These are phyloP conservation scores for Nakazawaea anatomiae DNA, from an alignment of 805 yeast genomes.

Conservation along the genomic window DNA sequence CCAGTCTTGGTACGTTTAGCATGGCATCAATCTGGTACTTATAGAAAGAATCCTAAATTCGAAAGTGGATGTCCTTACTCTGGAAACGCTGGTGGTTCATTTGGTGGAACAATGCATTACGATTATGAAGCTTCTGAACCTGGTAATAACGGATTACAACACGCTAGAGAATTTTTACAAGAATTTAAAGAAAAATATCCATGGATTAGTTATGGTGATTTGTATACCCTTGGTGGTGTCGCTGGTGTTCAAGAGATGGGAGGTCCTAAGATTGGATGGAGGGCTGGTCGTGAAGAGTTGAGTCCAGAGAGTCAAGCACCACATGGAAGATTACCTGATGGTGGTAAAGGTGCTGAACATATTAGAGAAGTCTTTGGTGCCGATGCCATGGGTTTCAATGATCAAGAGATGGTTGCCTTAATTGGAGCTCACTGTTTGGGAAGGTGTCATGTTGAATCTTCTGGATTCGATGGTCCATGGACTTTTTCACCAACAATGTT, in stretches of 20 bases:
- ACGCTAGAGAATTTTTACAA: slow-evolving; percentile 51
- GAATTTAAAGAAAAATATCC: slow-evolving; percentile 53
- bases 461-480: slow-evolving; percentile 90
- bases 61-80: slow-evolving; percentile 19
- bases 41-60: slow-evolving; percentile 29
- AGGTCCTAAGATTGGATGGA: slow-evolving; percentile 60
- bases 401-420: slow-evolving; percentile 39
- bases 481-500: slow-evolving; percentile 73
- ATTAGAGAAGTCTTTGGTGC: slow-evolving; percentile 34
- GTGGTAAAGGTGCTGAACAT: slow-evolving; percentile 36
- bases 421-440: slow-evolving; percentile 46
- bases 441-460: slow-evolving; percentile 43
- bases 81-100: slow-evolving; percentile 38
- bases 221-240: slow-evolving; percentile 71
- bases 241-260: slow-evolving; percentile 56
- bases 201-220: slow-evolving; percentile 58
- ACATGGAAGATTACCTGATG: slow-evolving; percentile 47
- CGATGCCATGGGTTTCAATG: slow-evolving; percentile 39
- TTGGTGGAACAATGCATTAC: slow-evolving; percentile 50
- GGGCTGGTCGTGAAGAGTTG: slow-evolving; percentile 41
- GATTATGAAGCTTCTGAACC: slow-evolving; percentile 44
- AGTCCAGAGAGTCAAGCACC: slow-evolving; percentile 31
- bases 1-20: slow-evolving; percentile 41
- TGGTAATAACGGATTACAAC: slow-evolving; percentile 44
- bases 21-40: slow-evolving; percentile 48